These are phyloP conservation scores for Chytriomyces confervae DNA, from an alignment of 192 early-diverging fungal genomes.

Conservation along the genomic window DNA sequence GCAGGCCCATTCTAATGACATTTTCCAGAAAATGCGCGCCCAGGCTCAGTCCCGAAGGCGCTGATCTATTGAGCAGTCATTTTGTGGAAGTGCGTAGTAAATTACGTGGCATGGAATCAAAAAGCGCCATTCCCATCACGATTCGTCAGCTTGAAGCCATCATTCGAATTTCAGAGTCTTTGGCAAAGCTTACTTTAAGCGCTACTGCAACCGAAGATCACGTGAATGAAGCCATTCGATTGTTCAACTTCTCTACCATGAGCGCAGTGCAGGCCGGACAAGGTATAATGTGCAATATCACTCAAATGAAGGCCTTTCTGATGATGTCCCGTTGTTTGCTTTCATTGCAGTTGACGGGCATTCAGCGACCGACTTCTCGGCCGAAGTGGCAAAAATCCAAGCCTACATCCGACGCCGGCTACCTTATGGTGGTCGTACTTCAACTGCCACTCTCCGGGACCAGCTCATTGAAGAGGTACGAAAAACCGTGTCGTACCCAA, in stretches of 20 bases:
- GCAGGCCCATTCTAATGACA: neutral
- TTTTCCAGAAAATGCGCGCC: constrained; percentile 87
- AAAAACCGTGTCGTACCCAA: neutral
- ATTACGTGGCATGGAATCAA: constrained; percentile 75
- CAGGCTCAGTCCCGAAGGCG: constrained; percentile 83
- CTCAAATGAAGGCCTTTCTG: neutral
- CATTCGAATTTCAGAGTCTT: constrained; percentile 95
- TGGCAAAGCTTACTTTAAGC: constrained; percentile 93
- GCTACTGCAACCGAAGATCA: constrained; percentile 84
- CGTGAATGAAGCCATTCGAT: constrained; percentile 95
- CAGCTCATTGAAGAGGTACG: constrained; percentile 58
- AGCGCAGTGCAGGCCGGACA: constrained; percentile 91
- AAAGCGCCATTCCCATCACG: constrained; percentile 91
- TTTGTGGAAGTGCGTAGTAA: constrained; percentile 91
- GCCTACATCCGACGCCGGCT: constrained; percentile 83
- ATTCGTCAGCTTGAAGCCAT: constrained; percentile 98
- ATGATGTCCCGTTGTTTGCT: neutral
- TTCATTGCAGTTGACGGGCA: constrained; percentile 73
- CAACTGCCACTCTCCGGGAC: constrained; percentile 64
- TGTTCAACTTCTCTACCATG: constrained; percentile 98
- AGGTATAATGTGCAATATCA: constrained; percentile 47
- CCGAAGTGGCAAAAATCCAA: constrained; percentile 82
- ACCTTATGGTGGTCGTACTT: constrained; percentile 79
- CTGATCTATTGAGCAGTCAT: constrained; percentile 90
- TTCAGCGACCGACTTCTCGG: constrained; percentile 72